Evolutionary conservation across 768 basidiomycete species (phyloP).

Genomic region (Leccinum subgranulosum): DNA sequence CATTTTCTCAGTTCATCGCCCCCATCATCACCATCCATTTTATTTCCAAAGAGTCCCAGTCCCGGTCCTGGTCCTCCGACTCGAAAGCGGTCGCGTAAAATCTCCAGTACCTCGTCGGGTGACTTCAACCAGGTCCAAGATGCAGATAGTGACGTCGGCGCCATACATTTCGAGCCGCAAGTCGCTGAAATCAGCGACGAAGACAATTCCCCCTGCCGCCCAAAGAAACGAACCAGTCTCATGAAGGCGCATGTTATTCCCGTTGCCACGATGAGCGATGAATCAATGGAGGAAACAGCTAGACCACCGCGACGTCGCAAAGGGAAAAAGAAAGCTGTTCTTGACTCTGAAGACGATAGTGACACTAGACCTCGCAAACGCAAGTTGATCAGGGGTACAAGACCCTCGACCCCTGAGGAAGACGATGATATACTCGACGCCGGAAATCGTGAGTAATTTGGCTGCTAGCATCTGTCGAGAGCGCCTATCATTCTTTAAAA

Average conservation of each 20-base stretch:
- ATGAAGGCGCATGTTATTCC: slow-evolving; percentile 14
- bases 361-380: slow-evolving; percentile 35
- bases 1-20: slow-evolving; percentile 33
- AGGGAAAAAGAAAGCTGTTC: slow-evolving; percentile 18
- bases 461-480: neutral
- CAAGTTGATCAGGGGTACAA: slow-evolving; percentile 42
- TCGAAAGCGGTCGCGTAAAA: slow-evolving; percentile 16
- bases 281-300: slow-evolving; percentile 19
- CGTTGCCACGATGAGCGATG: slow-evolving; percentile 17
- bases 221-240: slow-evolving; percentile 17
- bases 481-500: slow-evolving; percentile 33
- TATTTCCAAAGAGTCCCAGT: slow-evolving; percentile 1
- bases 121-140: slow-evolving; percentile 22
- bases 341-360: slow-evolving; percentile 37
- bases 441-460: slow-evolving; percentile 47
- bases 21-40: slow-evolving; percentile 15
- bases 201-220: slow-evolving; percentile 25
- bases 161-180: slow-evolving; percentile 48
- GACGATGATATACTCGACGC: slow-evolving; percentile 43
- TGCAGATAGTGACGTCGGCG: slow-evolving; percentile 45
- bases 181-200: slow-evolving; percentile 20
- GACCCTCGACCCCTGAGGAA: slow-evolving; percentile 42
- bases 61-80: slow-evolving; percentile 2
- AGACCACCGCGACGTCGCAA: slow-evolving; percentile 18
- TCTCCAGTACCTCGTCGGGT: slow-evolving; percentile 11